Conservation (phyloP, 164 flowering plant genomes). For the Nymphaea thermarum region DNA sequence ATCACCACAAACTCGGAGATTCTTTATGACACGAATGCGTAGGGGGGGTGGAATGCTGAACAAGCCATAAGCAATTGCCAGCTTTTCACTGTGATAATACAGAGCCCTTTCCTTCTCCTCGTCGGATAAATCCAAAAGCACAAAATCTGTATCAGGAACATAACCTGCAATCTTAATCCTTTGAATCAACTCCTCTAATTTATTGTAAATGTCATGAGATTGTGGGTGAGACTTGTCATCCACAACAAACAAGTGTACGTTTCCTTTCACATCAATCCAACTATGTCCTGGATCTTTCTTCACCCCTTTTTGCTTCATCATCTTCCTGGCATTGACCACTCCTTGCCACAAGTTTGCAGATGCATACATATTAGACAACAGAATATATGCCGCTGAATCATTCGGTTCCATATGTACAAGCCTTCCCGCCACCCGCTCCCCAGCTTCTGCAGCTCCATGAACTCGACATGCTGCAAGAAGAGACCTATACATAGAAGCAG, state of each 20-base stretch:
- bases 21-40: conserved; percentile 33
- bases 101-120: conserved; percentile 42
- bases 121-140: conserved; percentile 31
- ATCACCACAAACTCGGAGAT: conserved; percentile 40
- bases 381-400: conserved; percentile 47
- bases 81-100: conserved; percentile 41
- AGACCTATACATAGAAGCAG: conserved; percentile 42
- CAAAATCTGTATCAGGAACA: conserved; percentile 31
- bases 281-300: conserved; percentile 66
- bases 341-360: conserved; percentile 36
- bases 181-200: conserved; percentile 27
- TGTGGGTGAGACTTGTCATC: conserved; percentile 46
- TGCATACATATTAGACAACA: conserved; percentile 54
- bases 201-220: conserved; percentile 24
- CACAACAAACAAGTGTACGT: conserved; percentile 41
- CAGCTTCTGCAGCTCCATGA: conserved; percentile 29
- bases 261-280: conserved; percentile 52
- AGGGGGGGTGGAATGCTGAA: conserved; percentile 24
- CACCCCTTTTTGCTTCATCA: conserved; percentile 35
- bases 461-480: conserved; percentile 54
- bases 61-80: conserved; percentile 36
- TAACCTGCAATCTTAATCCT: conserved; percentile 34
- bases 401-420: conserved; percentile 40
- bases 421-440: conserved; percentile 28
- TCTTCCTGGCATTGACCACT: conserved; percentile 30